A percentile compares a stretch with the other conserved stretches of the same genome.
Evolutionary conservation across 768 basidiomycete species (phyloP).

Genomic region (Mycena rebaudengoi): DNA sequence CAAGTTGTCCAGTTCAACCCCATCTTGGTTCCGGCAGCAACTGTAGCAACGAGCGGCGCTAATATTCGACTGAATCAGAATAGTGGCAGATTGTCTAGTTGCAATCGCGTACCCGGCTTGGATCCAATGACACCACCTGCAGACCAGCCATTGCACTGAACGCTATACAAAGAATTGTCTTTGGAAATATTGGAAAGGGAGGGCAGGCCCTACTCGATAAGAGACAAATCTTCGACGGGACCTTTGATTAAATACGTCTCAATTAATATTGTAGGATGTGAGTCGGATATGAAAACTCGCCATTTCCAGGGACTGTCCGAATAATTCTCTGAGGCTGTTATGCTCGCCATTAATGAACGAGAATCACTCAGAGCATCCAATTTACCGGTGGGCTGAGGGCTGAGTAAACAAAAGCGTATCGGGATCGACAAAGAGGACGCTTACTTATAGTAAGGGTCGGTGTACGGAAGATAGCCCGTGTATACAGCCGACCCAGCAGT

Average conservation of each 20-base stretch:
- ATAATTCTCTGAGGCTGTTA: conserved; percentile 1
- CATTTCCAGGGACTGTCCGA: conserved; percentile 4
- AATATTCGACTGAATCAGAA: background rate
- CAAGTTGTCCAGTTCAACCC: conserved; percentile 52
- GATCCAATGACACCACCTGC: conserved; percentile 41
- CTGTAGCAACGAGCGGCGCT: conserved; percentile 48
- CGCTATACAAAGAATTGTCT: conserved; percentile 12
- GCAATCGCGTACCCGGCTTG: conserved; percentile 30
- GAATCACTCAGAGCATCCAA: too few species aligned
- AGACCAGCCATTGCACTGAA: conserved; percentile 41
- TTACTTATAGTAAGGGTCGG: conserved; percentile 26
- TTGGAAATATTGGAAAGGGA: background rate
- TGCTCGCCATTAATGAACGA: too few species aligned
- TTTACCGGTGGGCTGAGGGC: background rate
- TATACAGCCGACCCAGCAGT: conserved; percentile 33
- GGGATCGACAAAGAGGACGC: too few species aligned
- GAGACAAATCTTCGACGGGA: background rate
- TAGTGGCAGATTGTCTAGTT: background rate
- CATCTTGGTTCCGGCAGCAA: conserved; percentile 49
- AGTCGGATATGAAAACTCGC: background rate
- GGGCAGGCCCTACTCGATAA: background rate
- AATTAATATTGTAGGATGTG: too few species aligned
- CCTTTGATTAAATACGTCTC: background rate
- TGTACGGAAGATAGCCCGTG: conserved; percentile 40
- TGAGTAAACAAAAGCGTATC: too few species aligned